These are phyloP conservation scores for Fusarium concolor DNA, from an alignment of 2,329 filamentous ascomycete species.

Conservation along the genomic window DNA sequence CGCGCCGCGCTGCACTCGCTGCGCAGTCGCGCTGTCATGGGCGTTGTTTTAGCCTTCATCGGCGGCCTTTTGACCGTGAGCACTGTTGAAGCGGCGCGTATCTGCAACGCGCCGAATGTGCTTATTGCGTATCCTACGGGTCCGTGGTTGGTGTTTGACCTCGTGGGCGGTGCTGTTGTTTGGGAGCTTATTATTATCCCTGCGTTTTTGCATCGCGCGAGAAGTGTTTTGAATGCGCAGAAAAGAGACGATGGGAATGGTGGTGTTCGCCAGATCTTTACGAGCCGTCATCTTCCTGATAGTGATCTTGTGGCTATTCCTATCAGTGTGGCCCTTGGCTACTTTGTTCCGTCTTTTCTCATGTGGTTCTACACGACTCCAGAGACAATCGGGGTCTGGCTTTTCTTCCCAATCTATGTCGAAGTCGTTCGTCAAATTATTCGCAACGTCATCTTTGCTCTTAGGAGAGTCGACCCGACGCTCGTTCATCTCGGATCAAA, in stretches of 20 bases:
- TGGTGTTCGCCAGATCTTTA: conserved; percentile 34
- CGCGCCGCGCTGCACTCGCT: conserved; percentile 55
- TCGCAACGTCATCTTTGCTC: conserved; percentile 45
- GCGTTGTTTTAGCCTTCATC: conserved; percentile 57
- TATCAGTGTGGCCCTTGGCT: conserved; percentile 60
- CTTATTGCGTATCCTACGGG: conserved; percentile 55
- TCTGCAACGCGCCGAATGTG: conserved; percentile 53
- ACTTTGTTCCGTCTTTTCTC: conserved; percentile 58
- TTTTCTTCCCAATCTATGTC: conserved; percentile 65
- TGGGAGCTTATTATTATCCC: conserved; percentile 65
- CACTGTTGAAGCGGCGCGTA: conserved; percentile 62
- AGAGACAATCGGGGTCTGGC: conserved; percentile 57
- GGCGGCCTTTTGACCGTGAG: conserved; percentile 61
- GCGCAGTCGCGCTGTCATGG: conserved; percentile 57
- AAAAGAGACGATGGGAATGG: conserved; percentile 24
- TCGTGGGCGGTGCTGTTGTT: conserved; percentile 62
- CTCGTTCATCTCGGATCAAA: conserved; percentile 59
- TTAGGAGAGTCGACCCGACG: conserved; percentile 45
- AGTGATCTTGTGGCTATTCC: conserved; percentile 70
- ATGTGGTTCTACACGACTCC: conserved; percentile 59
- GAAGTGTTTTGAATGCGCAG: conserved; percentile 49
- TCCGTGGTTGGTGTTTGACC: conserved; percentile 61
- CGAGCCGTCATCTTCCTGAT: conserved; percentile 54
- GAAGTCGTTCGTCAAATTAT: conserved; percentile 56
- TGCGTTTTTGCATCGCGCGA: conserved; percentile 59